Conservation (phyloP, 2,329 filamentous ascomycete genomes). For the Pezicula rhizophila region DNA sequence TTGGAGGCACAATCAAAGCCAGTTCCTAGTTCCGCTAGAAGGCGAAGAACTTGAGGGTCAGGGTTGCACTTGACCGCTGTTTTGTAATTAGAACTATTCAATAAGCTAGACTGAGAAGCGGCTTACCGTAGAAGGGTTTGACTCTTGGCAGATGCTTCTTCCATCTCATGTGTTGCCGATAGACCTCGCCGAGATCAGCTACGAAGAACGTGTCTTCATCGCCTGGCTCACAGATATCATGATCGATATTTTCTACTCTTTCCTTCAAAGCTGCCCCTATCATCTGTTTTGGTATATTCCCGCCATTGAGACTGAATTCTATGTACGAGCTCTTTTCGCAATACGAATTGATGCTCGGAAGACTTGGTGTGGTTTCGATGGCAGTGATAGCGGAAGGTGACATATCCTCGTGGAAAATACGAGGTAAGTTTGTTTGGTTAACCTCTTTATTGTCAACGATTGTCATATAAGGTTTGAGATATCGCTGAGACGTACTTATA, state of each 20-base stretch:
- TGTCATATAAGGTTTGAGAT: neutral
- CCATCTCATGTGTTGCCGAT: slow-evolving; percentile 97
- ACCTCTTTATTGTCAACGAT: neutral
- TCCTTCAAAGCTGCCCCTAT: slow-evolving; percentile 83
- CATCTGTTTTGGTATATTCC: slow-evolving; percentile 60
- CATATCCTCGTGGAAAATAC: slow-evolving; percentile 40
- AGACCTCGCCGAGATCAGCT: slow-evolving; percentile 95
- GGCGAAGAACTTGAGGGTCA: slow-evolving; percentile 79
- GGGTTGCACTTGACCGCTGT: slow-evolving; percentile 98
- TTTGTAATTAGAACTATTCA: slow-evolving; percentile 10
- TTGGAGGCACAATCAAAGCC: slow-evolving; percentile 99
- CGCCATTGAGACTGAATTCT: slow-evolving; percentile 21
- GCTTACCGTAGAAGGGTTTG: slow-evolving; percentile 89
- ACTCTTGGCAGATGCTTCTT: slow-evolving; percentile 89
- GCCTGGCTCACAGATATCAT: slow-evolving; percentile 81
- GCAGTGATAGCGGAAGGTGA: slow-evolving; percentile 61
- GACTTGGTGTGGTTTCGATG: slow-evolving; percentile 33
- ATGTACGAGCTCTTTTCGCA: slow-evolving; percentile 22
- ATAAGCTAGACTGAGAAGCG: slow-evolving; percentile 3
- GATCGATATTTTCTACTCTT: slow-evolving; percentile 77
- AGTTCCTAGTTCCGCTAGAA: slow-evolving; percentile 81
- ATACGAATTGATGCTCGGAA: slow-evolving; percentile 24
- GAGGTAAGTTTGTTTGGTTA: slow-evolving; percentile 12
- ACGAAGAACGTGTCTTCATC: slow-evolving; percentile 99
- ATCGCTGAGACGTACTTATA: slow-evolving; percentile 14